A percentile compares a stretch with the other conserved stretches of the same genome.
Evolutionary conservation across 2,329 filamentous ascomycete genomes (phyloP).

Genomic region (Aotearoamyces nothofagi): DNA sequence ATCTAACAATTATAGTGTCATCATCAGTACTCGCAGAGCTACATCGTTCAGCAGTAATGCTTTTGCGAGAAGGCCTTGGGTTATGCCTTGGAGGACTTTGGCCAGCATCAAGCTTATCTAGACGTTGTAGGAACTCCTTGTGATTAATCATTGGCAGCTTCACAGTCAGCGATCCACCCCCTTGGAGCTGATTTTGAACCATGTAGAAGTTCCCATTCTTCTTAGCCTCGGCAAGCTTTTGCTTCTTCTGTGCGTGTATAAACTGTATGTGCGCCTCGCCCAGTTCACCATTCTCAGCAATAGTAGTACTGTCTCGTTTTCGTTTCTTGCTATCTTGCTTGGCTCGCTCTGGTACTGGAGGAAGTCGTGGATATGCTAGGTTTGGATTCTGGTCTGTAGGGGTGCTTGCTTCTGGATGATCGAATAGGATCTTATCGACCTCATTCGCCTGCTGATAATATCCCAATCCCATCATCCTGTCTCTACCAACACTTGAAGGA

Average conservation of each 20-base stretch:
- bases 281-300: neutral
- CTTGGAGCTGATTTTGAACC: conserved; percentile 3
- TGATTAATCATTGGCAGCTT: conserved; percentile 2
- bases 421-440: conserved; percentile 17
- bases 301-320: neutral
- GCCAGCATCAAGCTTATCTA: no score
- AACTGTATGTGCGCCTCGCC: conserved; percentile 1
- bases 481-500: conserved; percentile 9
- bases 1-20: no score
- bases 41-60: no score
- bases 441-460: conserved; percentile 15
- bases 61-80: no score
- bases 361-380: conserved; percentile 1
- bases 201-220: conserved; percentile 2
- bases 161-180: conserved; percentile 2
- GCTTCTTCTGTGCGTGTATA: conserved; percentile 7
- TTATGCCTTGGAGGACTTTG: no score
- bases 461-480: conserved; percentile 17
- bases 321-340: neutral
- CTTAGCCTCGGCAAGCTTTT: conserved; percentile 7
- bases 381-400: neutral
- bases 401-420: conserved; percentile 10
- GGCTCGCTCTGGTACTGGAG: neutral
- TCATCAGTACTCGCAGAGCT: no score
- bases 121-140: neutral